Evolutionary conservation across 139 green algal genomes (phyloP).

Genomic region (Pseudopediastrum boryanum): DNA sequence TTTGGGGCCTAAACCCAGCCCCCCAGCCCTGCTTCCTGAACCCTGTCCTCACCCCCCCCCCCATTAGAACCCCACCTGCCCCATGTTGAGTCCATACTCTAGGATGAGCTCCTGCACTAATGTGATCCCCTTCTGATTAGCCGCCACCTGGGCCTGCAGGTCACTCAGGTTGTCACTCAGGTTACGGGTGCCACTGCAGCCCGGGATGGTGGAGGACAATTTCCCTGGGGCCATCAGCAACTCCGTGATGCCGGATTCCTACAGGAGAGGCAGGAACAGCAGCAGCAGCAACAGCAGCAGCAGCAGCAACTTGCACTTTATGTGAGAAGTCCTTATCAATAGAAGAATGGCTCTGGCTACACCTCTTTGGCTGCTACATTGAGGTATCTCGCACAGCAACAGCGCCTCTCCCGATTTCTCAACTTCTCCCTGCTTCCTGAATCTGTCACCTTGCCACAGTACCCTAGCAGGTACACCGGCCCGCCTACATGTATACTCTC

Average conservation of each 20-base stretch:
- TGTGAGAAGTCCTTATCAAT: neutral
- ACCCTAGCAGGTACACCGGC: too few species aligned
- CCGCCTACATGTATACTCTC: too few species aligned
- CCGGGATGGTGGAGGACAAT: constrained; percentile 49
- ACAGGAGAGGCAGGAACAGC: constrained; percentile 1
- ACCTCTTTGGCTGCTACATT: too few species aligned
- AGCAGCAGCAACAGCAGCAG: neutral
- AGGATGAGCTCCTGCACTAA: constrained; percentile 88
- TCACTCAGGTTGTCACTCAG: constrained; percentile 94
- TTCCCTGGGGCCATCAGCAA: constrained; percentile 80
- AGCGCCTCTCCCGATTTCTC: too few species aligned
- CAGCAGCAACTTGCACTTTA: neutral
- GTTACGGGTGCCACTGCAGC: constrained; percentile 80
- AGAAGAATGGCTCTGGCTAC: too few species aligned
- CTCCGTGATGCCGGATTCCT: constrained; percentile 87
- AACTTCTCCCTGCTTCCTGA: too few species aligned
- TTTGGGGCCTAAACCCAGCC: too few species aligned
- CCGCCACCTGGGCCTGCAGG: constrained; percentile 94
- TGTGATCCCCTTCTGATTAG: constrained; percentile 91
- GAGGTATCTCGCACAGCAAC: too few species aligned
- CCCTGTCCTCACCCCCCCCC: too few species aligned
- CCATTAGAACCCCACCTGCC: too few species aligned
- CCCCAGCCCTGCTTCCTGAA: too few species aligned
- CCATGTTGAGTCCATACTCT: constrained; percentile 73
- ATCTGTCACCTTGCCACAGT: too few species aligned